Conservation (phyloP, 2,329 filamentous ascomycete genomes). For the Shiraia sp. region DNA sequence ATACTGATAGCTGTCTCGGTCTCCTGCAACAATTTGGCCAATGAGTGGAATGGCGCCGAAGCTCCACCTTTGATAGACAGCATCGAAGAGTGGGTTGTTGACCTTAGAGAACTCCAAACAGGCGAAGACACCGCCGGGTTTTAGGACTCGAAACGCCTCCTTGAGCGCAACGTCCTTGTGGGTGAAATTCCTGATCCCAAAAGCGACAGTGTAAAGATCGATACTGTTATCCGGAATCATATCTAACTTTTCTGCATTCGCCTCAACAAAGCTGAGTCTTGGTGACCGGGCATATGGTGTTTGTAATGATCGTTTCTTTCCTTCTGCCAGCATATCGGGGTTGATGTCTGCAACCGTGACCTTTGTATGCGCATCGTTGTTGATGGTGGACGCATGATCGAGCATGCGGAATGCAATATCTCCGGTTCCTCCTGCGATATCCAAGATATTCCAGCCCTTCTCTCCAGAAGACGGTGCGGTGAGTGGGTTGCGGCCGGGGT, state of each 20-base stretch:
- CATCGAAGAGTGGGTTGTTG: slow-evolving; percentile 75
- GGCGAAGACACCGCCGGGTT: slow-evolving; percentile 93
- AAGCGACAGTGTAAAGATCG: slow-evolving; percentile 96
- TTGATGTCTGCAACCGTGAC: slow-evolving; percentile 98
- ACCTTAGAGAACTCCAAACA: slow-evolving; percentile 96
- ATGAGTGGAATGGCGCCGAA: slow-evolving; percentile 94
- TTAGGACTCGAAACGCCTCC: slow-evolving; percentile 86
- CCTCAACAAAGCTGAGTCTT: slow-evolving; percentile 76
- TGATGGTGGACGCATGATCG: slow-evolving; percentile 79
- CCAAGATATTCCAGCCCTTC: slow-evolving; percentile 75
- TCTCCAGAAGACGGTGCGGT: slow-evolving; percentile 37
- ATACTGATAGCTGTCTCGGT: slow-evolving; percentile 97
- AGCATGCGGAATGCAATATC: slow-evolving; percentile 98
- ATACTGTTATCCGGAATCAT: slow-evolving; percentile 71
- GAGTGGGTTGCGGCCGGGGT: slow-evolving; percentile 69
- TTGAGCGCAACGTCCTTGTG: slow-evolving; percentile 81
- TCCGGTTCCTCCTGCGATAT: slow-evolving; percentile 94
- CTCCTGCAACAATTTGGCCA: slow-evolving; percentile 90
- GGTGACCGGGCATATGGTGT: slow-evolving; percentile 62
- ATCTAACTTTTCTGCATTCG: slow-evolving; percentile 80
- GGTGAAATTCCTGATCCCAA: slow-evolving; percentile 96
- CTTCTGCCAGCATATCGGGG: slow-evolving; percentile 88
- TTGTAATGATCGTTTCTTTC: slow-evolving; percentile 72
- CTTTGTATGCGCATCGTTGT: slow-evolving; percentile 76
- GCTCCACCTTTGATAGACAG: slow-evolving; percentile 92